phyloP scores from a whole-genome alignment of 2,329 filamentous ascomycete species.

The Xylariaceae sp. region DNA sequence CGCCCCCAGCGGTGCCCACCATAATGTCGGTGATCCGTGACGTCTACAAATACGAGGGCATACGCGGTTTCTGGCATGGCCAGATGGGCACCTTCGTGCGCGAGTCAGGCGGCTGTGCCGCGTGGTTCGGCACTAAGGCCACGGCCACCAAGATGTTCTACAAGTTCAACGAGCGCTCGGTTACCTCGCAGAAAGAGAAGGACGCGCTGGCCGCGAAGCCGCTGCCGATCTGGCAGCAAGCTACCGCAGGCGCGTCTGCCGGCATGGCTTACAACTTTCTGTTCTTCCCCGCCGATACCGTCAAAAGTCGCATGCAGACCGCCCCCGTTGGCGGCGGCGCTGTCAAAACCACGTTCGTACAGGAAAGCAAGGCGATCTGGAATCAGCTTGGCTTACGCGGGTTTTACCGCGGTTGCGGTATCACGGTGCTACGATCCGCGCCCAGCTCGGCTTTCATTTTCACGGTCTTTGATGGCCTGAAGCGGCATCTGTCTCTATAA shows the following conservation, averaged over 20 bases:
- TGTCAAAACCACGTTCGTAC: constrained; percentile 61
- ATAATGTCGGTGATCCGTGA: constrained; percentile 69
- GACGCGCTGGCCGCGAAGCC: constrained; percentile 43
- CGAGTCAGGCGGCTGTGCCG: constrained; percentile 86
- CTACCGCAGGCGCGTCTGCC: constrained; percentile 77
- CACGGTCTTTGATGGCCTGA: constrained; percentile 85
- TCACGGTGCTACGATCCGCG: constrained; percentile 80
- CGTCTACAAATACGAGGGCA: constrained; percentile 75
- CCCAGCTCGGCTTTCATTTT: constrained; percentile 99
- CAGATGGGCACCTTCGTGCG: constrained; percentile 90
- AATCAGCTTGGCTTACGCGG: constrained; percentile 73
- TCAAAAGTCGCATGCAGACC: constrained; percentile 97
- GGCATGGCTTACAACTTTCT: constrained; percentile 95
- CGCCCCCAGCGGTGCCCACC: constrained; percentile 46
- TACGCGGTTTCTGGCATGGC: constrained; percentile 89
- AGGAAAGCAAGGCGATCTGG: constrained; percentile 72
- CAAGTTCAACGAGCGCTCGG: constrained; percentile 44
- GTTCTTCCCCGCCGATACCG: constrained; percentile 94
- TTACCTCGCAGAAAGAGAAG: constrained; percentile 37
- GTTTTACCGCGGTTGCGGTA: constrained; percentile 89
- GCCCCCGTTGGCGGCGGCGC: constrained; percentile 58
- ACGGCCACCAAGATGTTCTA: constrained; percentile 69
- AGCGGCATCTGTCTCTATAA: constrained; percentile 56
- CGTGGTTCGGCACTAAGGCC: constrained; percentile 93
- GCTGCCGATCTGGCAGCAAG: constrained; percentile 79